These are phyloP conservation scores for Lepidium africanum DNA, from an alignment of 345 rosid genomes.

Conservation along the genomic window DNA sequence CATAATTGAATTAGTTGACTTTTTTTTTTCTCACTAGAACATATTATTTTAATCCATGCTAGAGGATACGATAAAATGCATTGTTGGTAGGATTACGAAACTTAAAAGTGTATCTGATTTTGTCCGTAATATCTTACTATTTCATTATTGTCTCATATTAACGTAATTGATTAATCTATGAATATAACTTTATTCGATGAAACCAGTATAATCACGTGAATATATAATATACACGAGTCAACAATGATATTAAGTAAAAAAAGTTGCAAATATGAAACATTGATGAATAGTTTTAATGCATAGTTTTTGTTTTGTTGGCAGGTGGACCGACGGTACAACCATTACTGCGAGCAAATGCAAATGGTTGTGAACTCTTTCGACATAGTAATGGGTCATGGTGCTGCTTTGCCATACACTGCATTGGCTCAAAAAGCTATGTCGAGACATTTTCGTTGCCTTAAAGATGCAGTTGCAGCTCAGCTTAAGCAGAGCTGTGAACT, in stretches of 20 bases:
- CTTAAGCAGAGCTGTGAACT: constrained; percentile 70
- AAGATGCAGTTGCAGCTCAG: constrained; percentile 68
- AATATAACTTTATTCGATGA: neutral
- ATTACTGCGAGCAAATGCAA: constrained; percentile 96
- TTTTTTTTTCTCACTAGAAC: neutral
- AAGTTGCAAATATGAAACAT: neutral
- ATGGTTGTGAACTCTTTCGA: constrained; percentile 96
- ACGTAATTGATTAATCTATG: too few species aligned
- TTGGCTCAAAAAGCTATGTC: constrained; percentile 99
- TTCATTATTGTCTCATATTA: neutral
- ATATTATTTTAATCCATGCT: constrained; percentile 8
- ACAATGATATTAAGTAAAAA: neutral
- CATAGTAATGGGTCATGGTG: constrained; percentile 83
- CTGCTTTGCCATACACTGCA: constrained; percentile 87
- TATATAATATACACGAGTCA: neutral
- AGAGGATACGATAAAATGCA: constrained; percentile 10
- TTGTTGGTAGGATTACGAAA: constrained; percentile 6
- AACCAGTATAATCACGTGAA: neutral
- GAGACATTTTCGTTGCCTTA: constrained; percentile 84
- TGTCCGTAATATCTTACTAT: neutral
- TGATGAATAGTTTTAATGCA: constrained; percentile 1
- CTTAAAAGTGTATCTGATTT: neutral
- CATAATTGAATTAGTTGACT: constrained; percentile 23
- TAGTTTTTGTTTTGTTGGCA: constrained; percentile 31
- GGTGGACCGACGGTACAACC: constrained; percentile 90